A percentile compares a stretch with the other conserved stretches of the same genome.
Evolutionary conservation across 2,329 filamentous ascomycete species (phyloP).

Genomic region (Epichloe festucae): DNA sequence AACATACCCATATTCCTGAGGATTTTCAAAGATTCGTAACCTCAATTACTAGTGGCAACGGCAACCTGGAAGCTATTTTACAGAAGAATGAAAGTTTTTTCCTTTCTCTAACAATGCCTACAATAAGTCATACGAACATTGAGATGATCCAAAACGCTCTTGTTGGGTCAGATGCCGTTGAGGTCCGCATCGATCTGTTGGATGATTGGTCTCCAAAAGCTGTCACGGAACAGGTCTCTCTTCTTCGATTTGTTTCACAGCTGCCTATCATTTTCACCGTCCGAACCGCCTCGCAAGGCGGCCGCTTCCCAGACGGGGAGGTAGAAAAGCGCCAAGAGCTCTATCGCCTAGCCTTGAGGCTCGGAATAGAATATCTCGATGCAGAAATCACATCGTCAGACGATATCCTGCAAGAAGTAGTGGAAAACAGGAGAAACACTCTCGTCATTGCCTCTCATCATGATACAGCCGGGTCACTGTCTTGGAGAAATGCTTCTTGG

Average conservation of each 20-base stretch:
- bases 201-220: constrained; percentile 65
- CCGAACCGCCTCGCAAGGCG: constrained; percentile 74
- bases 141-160: constrained; percentile 58
- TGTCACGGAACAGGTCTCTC: constrained; percentile 67
- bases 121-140: constrained; percentile 45
- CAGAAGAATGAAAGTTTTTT: constrained; percentile 77
- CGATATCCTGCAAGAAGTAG: constrained; percentile 56
- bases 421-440: constrained; percentile 54
- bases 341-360: constrained; percentile 64
- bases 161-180: constrained; percentile 83
- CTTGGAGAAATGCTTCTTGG: constrained; percentile 92
- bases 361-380: constrained; percentile 87
- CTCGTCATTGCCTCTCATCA: constrained; percentile 93
- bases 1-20: constrained; percentile 15
- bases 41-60: constrained; percentile 26
- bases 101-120: constrained; percentile 75
- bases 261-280: constrained; percentile 88
- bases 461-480: constrained; percentile 64
- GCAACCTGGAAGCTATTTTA: constrained; percentile 30
- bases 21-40: constrained; percentile 27
- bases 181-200: constrained; percentile 84
- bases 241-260: constrained; percentile 57
- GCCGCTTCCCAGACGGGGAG: constrained; percentile 69
- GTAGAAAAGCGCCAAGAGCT: constrained; percentile 58
- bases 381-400: constrained; percentile 80